Evolutionary conservation across 139 green algal species (phyloP), one percentile per base, ranked within the genome.

Genomic region (Chlamydomonas applanata): DNA sequence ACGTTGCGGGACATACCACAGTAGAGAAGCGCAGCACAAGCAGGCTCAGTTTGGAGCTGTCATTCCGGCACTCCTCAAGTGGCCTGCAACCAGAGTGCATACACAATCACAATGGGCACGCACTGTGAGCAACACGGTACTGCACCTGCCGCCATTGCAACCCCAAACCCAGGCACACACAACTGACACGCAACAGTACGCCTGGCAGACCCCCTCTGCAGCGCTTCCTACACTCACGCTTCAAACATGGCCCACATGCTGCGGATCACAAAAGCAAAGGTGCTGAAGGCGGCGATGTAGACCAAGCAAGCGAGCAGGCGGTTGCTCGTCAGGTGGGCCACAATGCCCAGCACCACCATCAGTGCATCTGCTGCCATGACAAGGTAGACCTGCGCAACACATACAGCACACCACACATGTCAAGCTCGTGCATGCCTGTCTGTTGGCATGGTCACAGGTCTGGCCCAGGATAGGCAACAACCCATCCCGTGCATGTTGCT

Each of bases 211-310:
- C 40, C 7, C 11, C 7, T 49, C 40, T 19, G 40, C n/a, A n/a
- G n/a, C n/a, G 40, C 40, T 49, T 11, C 40, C 11, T 49, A 14
- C 34, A 78, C 77, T 78, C 44, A 83, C 78, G 72, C 64, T 22
- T 73, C 27, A 34, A 83, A 83, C 78, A 83, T 83, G 24, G 24
- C 29, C 72, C 72, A 83, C 72, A 83, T 69, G 66, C 32, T 63
- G 54, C 69, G 33, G 3, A 83, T 69, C 25, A 49, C 40, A 49
- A 49, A 49, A 7, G 40, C 40, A 49, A 49, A 49, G 7, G 40
- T 49, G 40, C 40, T 49, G 40, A 49, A 49, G 11, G 40, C 40
- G 7, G 40, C 40, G 7, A 11, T 49, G 40, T 49, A 49, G 40
- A 54, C 53, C 27, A 7, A 30, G 74, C 74, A 68, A 3, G 75